Evolutionary conservation across 345 rosid species (phyloP), one percentile per base, ranked within the genome.

Genomic region (Draba incana): DNA sequence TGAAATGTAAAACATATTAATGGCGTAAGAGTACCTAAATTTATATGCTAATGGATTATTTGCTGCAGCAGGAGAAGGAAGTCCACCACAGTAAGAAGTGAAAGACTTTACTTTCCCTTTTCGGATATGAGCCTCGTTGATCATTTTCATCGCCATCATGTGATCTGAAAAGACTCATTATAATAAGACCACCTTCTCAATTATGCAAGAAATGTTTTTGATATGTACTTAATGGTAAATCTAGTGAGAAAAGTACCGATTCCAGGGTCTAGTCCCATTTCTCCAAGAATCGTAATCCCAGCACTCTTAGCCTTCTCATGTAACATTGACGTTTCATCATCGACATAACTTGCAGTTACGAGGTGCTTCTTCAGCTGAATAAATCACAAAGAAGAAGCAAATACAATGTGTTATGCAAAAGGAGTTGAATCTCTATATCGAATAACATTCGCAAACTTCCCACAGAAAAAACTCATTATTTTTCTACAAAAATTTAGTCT

Each of bases 251-350:
- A 56, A 8, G 5, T 85, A 90, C 98, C 97, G 31, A 93, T 93
- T 77, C 98, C 98, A 66, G 98, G 98, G 77, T 93, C 98, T 80
- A 93, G 79, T 35, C 98, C 98, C 97, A 93, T 90, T 83, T 93
- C 98, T 4, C 97, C 97, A 52, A 93, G 94, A 81, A 93, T 87
- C 1, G 96, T 84, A 63, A 88, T 79, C 51, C 92, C 94, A 61
- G 87, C 96, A 64, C 44, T 78, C 80, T 79, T 90, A 68, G 97
- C 97, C 75, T 84, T 83, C 53, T 84, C 90, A 59, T 85, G 79
- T 50, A 93, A 77, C 61, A 37, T 74, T 27, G 81, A 88, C 69
- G 86, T 83, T 55, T 86, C 75, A 69, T 86, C 89, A 74, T 93
- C 97, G 6, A 93, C 82, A 65, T 93, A 93, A 82, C 97, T 93